Evolutionary conservation across 306 rosid genomes (phyloP), one percentile per base, ranked within the genome.

Genomic region (Trichosanthes cucumerina): DNA sequence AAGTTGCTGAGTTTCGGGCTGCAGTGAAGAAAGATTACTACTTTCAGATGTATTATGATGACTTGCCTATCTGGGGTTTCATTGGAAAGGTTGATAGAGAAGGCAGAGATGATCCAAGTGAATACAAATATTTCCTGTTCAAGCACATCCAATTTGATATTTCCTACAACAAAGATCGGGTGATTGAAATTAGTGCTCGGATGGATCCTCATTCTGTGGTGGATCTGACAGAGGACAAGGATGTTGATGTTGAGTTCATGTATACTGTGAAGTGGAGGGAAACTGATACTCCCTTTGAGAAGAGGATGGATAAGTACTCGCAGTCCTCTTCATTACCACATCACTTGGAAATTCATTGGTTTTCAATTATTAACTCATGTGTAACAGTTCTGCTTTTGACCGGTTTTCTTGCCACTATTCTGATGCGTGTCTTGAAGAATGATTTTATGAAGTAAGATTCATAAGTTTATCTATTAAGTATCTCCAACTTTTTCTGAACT

Each of bases 261-360:
- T 94, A 90, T 81, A 85, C 94, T 69, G 98, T 88, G 73, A 94
- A 88, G 77, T 94, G 98, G 97, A 89, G 88, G 89, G 94, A 87
- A 60, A 90, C 97, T 0, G 87, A 86, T 3, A 92, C 82, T 84
- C 90, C 96, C 15, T 94, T 94, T 41, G 98, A 92, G 83, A 90
- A 88, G 85, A 90, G 98, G 79, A 94, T 94, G 98, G 97, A 94
- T 7, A 94, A 94, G 87, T 94, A 92, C 81, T 92, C 97, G 11
- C 98, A 92, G 81, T 94, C 98, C 64, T 94, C 98, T 54, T 92
- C 98, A 6, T 79, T 92, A 84, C 97, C 98, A 28, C 98, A 90
- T 85, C 98, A 94, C 89, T 85, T 94, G 79, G 98, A 94, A 86
- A 94, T 94, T 80, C 98, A 94, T 80, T 94, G 97, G 98, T 94